These are phyloP conservation scores for Barnettozyma californica DNA, from an alignment of 805 yeast genomes.

Conservation along the genomic window DNA sequence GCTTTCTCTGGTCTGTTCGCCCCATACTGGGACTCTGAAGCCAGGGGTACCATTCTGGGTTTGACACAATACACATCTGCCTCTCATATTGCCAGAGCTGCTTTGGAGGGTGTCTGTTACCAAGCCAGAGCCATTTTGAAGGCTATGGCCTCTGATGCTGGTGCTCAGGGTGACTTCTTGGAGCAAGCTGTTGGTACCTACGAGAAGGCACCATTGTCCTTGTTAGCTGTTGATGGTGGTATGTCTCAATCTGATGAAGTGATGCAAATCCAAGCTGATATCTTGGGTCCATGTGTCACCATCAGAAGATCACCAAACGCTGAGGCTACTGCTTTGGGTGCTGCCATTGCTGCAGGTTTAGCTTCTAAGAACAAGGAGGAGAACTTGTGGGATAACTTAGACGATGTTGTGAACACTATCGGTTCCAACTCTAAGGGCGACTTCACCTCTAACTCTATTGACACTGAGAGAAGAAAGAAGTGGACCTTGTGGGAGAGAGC, in stretches of 20 bases:
- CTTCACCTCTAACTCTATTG: slow-evolving; percentile 40
- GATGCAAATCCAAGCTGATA: slow-evolving; percentile 91
- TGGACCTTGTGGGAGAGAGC: slow-evolving; percentile 86
- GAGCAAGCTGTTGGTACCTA: slow-evolving; percentile 40
- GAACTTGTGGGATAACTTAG: slow-evolving; percentile 70
- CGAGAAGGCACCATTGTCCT: slow-evolving; percentile 46
- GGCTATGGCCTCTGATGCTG: slow-evolving; percentile 86
- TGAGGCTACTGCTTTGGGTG: slow-evolving; percentile 94
- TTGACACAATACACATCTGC: slow-evolving; percentile 90
- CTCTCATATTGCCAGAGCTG: slow-evolving; percentile 89
- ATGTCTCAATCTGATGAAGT: slow-evolving; percentile 88
- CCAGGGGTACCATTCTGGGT: slow-evolving; percentile 90
- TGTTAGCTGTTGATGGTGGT: slow-evolving; percentile 88
- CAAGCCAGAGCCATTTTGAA: slow-evolving; percentile 87
- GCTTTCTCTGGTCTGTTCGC: slow-evolving; percentile 93
- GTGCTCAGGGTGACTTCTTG: slow-evolving; percentile 47
- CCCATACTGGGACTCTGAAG: slow-evolving; percentile 92
- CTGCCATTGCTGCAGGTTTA: slow-evolving; percentile 93
- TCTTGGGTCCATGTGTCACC: slow-evolving; percentile 79
- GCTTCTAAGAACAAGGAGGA: slow-evolving; percentile 43
- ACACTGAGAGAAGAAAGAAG: slow-evolving; percentile 51
- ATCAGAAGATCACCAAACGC: slow-evolving; percentile 76
- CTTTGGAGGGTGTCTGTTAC: slow-evolving; percentile 91
- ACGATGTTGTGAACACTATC: slow-evolving; percentile 51
- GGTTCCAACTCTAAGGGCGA: slow-evolving; percentile 30